These are phyloP conservation scores for Aspergillus novoparasiticus DNA, from an alignment of 2,329 filamentous ascomycete genomes.

Conservation along the genomic window DNA sequence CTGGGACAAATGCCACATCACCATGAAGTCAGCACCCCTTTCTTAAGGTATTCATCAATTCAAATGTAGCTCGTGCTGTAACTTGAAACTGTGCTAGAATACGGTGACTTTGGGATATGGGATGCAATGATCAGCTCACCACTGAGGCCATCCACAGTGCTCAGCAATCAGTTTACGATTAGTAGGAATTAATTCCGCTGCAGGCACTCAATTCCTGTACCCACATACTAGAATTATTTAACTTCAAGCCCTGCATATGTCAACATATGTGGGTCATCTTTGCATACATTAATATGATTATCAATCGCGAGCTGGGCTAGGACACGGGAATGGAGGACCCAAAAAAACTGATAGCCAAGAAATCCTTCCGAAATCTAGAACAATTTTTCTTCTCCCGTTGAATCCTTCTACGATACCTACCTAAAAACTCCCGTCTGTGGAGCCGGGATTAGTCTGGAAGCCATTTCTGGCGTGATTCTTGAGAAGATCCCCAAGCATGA, in stretches of 20 bases:
- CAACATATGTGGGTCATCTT: neutral
- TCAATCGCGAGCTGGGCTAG: neutral
- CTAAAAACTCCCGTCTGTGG: no score
- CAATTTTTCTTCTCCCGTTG: accelerated
- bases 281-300: neutral
- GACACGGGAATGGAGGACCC: neutral
- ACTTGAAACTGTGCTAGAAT: no score
- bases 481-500: no score
- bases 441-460: no score
- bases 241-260: neutral
- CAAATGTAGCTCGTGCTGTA: no score
- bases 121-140: neutral
- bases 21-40: neutral
- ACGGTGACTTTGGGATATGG: neutral
- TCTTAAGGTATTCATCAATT: neutral
- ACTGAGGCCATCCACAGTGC: neutral
- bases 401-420: no score
- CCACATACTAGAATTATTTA: neutral
- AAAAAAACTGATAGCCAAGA: neutral
- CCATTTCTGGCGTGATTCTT: no score
- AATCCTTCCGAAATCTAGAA: neutral
- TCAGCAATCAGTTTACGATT: neutral
- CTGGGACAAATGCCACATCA: neutral
- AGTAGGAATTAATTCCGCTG: neutral
- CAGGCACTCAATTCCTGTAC: neutral